Evolutionary conservation across 1,284 basidiomycete genomes (phyloP).

Genomic region (Boletus sp.): DNA sequence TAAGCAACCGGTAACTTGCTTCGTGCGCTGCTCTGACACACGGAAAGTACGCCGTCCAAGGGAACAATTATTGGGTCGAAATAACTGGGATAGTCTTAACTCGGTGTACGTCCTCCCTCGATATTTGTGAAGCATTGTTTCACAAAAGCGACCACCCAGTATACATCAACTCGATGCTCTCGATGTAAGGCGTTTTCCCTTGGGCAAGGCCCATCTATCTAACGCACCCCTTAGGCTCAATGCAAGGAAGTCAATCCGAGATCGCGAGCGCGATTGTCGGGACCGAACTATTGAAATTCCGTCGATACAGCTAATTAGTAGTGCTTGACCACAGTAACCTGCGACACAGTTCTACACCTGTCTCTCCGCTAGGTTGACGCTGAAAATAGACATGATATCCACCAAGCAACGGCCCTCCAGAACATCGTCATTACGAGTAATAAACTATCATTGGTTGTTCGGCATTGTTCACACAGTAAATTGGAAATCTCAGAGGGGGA

Average conservation of each 20-base stretch:
- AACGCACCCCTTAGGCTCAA: constrained; percentile 3
- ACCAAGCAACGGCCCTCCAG: neutral
- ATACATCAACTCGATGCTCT: constrained; percentile 14
- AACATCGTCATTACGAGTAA: neutral
- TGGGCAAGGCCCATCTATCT: neutral
- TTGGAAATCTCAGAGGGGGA: neutral
- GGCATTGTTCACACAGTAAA: neutral
- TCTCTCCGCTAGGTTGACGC: neutral
- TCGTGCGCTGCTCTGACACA: neutral
- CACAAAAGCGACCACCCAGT: neutral
- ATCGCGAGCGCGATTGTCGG: constrained; percentile 3
- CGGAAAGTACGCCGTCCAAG: neutral
- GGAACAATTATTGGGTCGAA: constrained; percentile 5
- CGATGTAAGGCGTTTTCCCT: constrained; percentile 1
- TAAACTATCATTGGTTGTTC: neutral
- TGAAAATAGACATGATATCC: neutral
- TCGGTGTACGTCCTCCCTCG: constrained; percentile 2
- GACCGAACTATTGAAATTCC: constrained; percentile 8
- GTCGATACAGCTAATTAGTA: constrained; percentile 4
- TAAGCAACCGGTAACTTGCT: neutral
- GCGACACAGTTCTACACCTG: too few species aligned
- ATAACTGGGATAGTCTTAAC: constrained; percentile 2
- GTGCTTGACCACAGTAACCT: neutral
- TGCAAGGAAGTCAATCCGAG: constrained; percentile 8
- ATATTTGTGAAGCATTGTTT: neutral